A percentile compares a stretch with the other conserved stretches of the same genome.
These are phyloP conservation scores for Claviceps pusilla DNA, from an alignment of 2,329 filamentous ascomycete genomes.

Conservation along the genomic window DNA sequence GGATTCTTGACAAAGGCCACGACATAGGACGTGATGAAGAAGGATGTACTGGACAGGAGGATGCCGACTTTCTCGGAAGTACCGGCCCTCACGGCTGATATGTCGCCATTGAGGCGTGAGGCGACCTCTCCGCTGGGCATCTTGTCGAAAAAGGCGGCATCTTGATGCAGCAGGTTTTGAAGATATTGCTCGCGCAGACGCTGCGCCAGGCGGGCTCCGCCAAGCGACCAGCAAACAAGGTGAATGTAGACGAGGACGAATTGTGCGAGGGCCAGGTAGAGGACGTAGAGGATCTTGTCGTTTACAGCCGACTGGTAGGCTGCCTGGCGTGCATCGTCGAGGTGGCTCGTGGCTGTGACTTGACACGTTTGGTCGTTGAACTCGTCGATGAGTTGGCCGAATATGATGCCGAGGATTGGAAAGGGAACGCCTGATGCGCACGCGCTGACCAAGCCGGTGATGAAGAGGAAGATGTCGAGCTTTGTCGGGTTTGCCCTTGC, in stretches of 20 bases:
- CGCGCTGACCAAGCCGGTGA: constrained; percentile 5
- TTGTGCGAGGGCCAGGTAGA: constrained; percentile 44
- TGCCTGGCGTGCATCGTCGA: constrained; percentile 4
- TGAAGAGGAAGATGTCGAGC: constrained; percentile 7
- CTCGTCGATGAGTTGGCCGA: constrained; percentile 38
- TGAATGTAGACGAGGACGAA: constrained; percentile 44
- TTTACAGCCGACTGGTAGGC: constrained; percentile 18
- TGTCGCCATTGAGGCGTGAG: constrained; percentile 41
- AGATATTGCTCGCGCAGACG: constrained; percentile 42
- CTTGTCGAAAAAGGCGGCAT: constrained; percentile 41
- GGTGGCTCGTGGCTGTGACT: constrained; percentile 12
- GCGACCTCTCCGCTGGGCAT: constrained; percentile 41
- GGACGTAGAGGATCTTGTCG: constrained; percentile 36
- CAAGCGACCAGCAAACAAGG: constrained; percentile 42
- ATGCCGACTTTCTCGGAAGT: constrained; percentile 51
- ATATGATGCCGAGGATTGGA: constrained; percentile 39
- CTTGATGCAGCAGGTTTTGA: constrained; percentile 37
- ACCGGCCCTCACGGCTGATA: constrained; percentile 43
- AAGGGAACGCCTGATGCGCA: constrained; percentile 32
- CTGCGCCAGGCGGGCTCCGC: constrained; percentile 40
- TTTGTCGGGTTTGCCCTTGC: constrained; percentile 7
- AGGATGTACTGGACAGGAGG: constrained; percentile 28
- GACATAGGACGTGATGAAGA: constrained; percentile 40
- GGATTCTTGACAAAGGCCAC: constrained; percentile 32
- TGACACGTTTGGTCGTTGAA: constrained; percentile 29